Evolutionary conservation across 1,284 basidiomycete genomes (phyloP).

Genomic region (Malassezia brasiliensis): DNA sequence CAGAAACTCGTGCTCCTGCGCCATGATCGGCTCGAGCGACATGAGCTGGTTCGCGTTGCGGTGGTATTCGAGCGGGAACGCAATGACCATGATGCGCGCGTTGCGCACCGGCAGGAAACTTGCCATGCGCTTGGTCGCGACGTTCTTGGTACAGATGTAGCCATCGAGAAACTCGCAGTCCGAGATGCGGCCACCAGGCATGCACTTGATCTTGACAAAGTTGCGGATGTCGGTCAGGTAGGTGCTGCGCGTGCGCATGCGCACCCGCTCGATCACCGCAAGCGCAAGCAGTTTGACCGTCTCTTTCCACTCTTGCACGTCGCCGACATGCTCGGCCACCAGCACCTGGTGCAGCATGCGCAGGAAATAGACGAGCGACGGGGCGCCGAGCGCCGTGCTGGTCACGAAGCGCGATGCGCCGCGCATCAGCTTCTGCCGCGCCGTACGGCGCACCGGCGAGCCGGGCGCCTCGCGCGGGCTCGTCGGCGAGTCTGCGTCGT

Average conservation of each 20-base stretch:
- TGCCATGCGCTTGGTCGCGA: slow-evolving; percentile 73
- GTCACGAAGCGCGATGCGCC: slow-evolving; percentile 18
- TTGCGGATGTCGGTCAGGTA: slow-evolving; percentile 82
- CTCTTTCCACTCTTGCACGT: slow-evolving; percentile 32
- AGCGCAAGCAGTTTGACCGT: slow-evolving; percentile 35
- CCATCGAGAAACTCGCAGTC: slow-evolving; percentile 97
- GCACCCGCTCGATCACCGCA: slow-evolving; percentile 35
- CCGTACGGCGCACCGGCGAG: slow-evolving; percentile 10
- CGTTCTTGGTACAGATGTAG: slow-evolving; percentile 93
- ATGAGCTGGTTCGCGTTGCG: slow-evolving; percentile 81
- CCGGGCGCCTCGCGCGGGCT: not conserved
- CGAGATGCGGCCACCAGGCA: slow-evolving; percentile 79
- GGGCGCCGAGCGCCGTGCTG: slow-evolving; percentile 15
- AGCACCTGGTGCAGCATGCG: slow-evolving; percentile 41
- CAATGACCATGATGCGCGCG: slow-evolving; percentile 88
- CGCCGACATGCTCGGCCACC: slow-evolving; percentile 21
- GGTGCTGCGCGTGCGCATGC: slow-evolving; percentile 53
- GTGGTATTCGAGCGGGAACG: slow-evolving; percentile 90
- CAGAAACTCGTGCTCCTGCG: slow-evolving; percentile 90
- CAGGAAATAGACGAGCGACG: slow-evolving; percentile 26
- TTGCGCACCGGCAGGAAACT: slow-evolving; percentile 56
- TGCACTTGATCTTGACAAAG: slow-evolving; percentile 97
- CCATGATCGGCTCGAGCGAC: slow-evolving; percentile 80
- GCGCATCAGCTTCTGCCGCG: slow-evolving; percentile 17
- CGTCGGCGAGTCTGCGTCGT: slow-evolving; percentile 6